Percentiles rank a stretch among this genome's conserved stretches.
phyloP scores from a whole-genome alignment of 2,329 filamentous ascomycete genomes.

The Sarocladiaceae sp. region DNA sequence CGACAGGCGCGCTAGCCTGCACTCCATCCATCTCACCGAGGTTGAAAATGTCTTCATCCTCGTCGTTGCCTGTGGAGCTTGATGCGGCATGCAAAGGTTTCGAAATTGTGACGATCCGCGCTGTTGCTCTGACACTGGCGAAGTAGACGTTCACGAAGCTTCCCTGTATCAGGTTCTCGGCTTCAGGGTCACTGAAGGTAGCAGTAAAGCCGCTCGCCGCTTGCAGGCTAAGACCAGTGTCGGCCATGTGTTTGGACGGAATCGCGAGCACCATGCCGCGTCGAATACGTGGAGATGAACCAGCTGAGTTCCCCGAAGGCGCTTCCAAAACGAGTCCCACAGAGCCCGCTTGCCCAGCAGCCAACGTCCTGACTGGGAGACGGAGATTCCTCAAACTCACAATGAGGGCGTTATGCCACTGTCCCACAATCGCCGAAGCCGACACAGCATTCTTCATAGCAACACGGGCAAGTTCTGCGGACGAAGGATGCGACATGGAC shows the following conservation, averaged over 20 bases:
- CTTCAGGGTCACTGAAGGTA: constrained; percentile 58
- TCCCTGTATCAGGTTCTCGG: constrained; percentile 57
- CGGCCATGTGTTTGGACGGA: constrained; percentile 50
- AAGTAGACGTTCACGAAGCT: constrained; percentile 76
- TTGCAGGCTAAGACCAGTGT: constrained; percentile 52
- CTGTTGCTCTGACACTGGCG: constrained; percentile 77
- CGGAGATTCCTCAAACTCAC: constrained; percentile 84
- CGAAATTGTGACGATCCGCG: constrained; percentile 46
- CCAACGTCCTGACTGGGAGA: constrained; percentile 69
- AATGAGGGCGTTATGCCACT: constrained; percentile 77
- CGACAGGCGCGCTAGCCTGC: constrained; percentile 18
- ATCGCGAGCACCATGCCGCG: constrained; percentile 81
- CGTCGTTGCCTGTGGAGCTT: constrained; percentile 26
- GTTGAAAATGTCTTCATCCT: constrained; percentile 51
- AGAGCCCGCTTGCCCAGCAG: constrained; percentile 81
- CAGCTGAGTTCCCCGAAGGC: not conserved
- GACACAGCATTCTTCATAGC: constrained; percentile 47
- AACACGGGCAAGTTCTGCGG: constrained; percentile 45
- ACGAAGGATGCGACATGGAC: constrained; percentile 47
- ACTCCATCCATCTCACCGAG: constrained; percentile 42
- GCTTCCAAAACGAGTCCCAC: constrained; percentile 65
- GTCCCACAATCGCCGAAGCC: constrained; percentile 47
- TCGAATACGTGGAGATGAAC: constrained; percentile 38
- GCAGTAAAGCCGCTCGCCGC: constrained; percentile 66
- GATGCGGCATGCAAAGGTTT: constrained; percentile 12